Evolutionary conservation across 257 asterid genomes (phyloP).

Genomic region (Catharanthus roseus): DNA sequence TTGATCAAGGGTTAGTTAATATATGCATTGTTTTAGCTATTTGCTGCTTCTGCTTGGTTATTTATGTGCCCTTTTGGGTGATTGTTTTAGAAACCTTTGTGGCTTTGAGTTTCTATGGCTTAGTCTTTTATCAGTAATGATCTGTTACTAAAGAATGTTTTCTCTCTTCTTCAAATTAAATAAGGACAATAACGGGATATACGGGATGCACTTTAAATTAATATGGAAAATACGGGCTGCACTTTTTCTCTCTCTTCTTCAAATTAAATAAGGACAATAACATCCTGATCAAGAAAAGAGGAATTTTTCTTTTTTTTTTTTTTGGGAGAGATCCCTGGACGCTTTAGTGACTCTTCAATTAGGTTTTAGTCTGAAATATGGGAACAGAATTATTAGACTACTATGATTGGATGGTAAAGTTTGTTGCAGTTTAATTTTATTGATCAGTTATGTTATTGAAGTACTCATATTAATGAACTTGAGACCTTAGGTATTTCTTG

Average conservation of each 20-base stretch:
- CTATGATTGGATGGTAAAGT: not conserved
- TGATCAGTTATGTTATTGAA: not conserved
- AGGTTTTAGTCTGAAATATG: not conserved
- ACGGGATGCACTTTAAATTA: too few species aligned
- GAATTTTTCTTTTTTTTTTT: too few species aligned
- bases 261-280: not conserved
- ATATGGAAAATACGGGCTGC: not conserved
- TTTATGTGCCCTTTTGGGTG: not conserved
- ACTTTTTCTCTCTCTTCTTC: too few species aligned
- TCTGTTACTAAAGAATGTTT: not conserved
- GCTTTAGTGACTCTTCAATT: not conserved
- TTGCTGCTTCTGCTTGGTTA: not conserved
- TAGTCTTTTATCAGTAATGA: not conserved
- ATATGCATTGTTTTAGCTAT: not conserved
- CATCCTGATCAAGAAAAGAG: too few species aligned
- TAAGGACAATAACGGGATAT: too few species aligned
- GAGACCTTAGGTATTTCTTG: slow-evolving; percentile 26
- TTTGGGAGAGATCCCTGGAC: not conserved
- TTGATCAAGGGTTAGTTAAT: not conserved
- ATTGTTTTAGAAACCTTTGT: too few species aligned
- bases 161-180: too few species aligned
- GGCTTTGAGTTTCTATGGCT: too few species aligned
- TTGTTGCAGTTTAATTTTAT: not conserved
- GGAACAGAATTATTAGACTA: not conserved
- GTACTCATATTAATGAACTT: not conserved